Evolutionary conservation across 1,139 yeast genomes (phyloP), one percentile per base, ranked within the genome.

Genomic region (Saccharomyces hybrid): DNA sequence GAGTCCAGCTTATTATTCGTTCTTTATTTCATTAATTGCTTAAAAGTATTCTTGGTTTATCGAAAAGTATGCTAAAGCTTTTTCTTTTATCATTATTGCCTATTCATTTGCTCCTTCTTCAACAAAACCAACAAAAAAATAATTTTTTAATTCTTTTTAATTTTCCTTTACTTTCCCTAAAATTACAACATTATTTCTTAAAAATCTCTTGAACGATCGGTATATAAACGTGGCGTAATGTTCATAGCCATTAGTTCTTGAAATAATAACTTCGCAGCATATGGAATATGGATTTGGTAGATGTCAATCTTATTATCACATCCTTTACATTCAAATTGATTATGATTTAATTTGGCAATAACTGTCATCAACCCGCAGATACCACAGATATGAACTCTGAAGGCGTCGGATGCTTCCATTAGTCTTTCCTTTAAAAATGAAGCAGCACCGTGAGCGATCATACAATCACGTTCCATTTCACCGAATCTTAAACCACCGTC

Each of bases 401-500:
- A 93, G 2, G 98, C 97, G 77, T 93, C 99, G 0, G 98, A 90
- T 2, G 97, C 97, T 73, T 93, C 99, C 97, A 93, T 91, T 72
- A 93, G 79, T 72, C 99, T 82, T 75, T 93, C 99, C 75, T 91
- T 89, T 75, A 93, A 80, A 78, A 93, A 93, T 7, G 97, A 95
- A 1, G 99, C 97, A 2, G 97, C 98, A 71, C 99, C 99, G 72
- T 93, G 98, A 3, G 99, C 99, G 79, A 93, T 93, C 96, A 95
- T 93, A 86, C 99, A 93, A 79, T 95, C 99, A 78, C 99, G 89
- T 75, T 93, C 99, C 99, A 93, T 93, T 76, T 93, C 99, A 70
- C 99, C 99, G 81, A 93, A 95, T 75, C 99, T 90, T 72, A 93
- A 79, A 64, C 99, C 99, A 82, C 99, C 99, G 75, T 93, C 99